phyloP scores from a whole-genome alignment of 2,329 filamentous ascomycete species.

The Botrytis porri region DNA sequence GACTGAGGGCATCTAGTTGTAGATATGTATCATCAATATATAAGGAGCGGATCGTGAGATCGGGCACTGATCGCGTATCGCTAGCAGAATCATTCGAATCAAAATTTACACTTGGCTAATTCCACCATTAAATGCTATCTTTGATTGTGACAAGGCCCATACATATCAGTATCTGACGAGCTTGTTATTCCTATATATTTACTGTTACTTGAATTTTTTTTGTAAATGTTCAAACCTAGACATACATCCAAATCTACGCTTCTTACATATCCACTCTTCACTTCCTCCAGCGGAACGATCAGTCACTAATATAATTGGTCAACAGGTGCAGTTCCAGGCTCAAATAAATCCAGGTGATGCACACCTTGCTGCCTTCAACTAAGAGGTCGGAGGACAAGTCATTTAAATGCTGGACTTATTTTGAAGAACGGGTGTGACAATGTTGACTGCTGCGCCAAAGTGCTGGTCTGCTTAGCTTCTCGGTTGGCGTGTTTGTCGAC shows the following conservation, averaged over 20 bases:
- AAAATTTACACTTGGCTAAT: background rate
- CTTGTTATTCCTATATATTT: background rate
- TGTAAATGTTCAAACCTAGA: background rate
- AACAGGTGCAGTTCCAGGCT: background rate
- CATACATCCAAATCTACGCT: background rate
- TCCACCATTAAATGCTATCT: background rate
- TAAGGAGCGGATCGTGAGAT: accelerated
- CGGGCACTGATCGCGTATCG: background rate
- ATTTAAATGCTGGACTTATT: background rate
- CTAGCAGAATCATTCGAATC: background rate
- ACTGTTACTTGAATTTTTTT: background rate
- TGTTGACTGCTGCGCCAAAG: background rate
- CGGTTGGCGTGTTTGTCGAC: background rate
- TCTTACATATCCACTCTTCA: no score
- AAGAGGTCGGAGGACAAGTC: accelerated
- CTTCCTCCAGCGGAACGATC: no score
- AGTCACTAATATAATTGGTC: no score
- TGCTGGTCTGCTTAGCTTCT: background rate
- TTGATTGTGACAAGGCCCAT: background rate
- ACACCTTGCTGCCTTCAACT: background rate
- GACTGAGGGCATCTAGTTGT: accelerated
- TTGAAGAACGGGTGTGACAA: background rate
- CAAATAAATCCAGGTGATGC: background rate
- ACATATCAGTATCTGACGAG: background rate
- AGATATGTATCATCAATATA: background rate